Evolutionary conservation across 176 grass and related monocot species (phyloP), one percentile per base, ranked within the genome.

Genomic region (Zoysia japonica): DNA sequence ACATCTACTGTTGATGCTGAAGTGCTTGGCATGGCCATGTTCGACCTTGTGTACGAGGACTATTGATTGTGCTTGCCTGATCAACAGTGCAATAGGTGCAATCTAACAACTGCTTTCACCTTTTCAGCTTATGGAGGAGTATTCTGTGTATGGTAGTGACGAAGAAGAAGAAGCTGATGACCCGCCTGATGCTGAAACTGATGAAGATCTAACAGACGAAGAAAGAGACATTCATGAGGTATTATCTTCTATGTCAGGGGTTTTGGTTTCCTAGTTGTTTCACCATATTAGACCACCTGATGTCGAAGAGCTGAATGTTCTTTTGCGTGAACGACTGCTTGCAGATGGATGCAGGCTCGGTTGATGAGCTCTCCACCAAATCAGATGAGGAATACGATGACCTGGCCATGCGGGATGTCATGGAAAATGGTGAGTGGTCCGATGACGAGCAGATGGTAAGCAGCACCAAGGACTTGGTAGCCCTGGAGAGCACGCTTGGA

Each of bases 351-450:
- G 85, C 82, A 5, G 95, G 96, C 12, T 99, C 96, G 14, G 96
- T 99, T 2, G 96, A 99, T 2, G 96, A 99, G 59, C 54, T 88
- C 83, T 99, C 87, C 3, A 88, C 90, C 66, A 99, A 93, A 54
- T 92, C 92, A 0, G 96, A 99, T 4, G 96, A 99, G 75, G 92
- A 99, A 45, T 95, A 89, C 4, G 92, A 95, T 3, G 96, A 99
- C 60, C 82, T 99, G 54, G 92, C 96, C 12, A 85, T 98, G 90
- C 83, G 54, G 73, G 92, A 94, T 17, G 90, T 68, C 54, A 75
- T 79, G 74, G 86, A 79, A 39, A 88, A 86, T 3, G 86, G 80
- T 1, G 77, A 91, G 69, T 91, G 67, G 72, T 91, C 92, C 0
- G 83, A 94, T 0, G 88, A 94, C 1, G 86, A 88, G 66, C 71